Evolutionary conservation across 208 protist species (phyloP), one percentile per base, ranked within the genome.

Genomic region (Trypanosoma boissoni): DNA sequence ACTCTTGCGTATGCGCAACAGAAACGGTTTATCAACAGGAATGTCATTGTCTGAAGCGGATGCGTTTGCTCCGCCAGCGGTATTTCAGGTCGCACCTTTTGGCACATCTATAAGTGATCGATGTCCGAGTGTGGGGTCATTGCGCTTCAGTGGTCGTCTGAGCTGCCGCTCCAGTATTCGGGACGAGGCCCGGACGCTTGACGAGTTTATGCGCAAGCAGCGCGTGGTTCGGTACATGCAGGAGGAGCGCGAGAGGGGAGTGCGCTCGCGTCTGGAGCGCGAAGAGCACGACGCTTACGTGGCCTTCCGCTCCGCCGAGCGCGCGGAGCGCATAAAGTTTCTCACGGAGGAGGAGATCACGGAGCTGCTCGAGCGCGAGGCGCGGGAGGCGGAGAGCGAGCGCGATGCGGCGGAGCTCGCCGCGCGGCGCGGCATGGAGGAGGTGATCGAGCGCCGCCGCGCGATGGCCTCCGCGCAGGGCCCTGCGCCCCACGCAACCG

Each of bases 181-280:
- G 23, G 86, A 90, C 57, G 82, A 88, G 48, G 57, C 57, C 28
- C 86, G 90, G 59, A 84, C 80, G 24, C 48, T 82, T 24, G 80
- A 93, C 43, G 86, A 93, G 72, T 83, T 81, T 45, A 58, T 81
- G 36, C 82, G 86, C 7, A 93, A 93, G 72, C 82, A 88, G 58
- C 76, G 83, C n/a, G 86, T 93, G 9, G 76, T 89, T 18, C 79
- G 86, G 23, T 93, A 83, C 62, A 93, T 93, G 82, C 74, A 89
- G 60, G 80, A 86, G 53, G 86, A 93, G 58, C 76, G 80, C 0
- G 86, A 93, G 66, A 82, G 83, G 18, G 79, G 73, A 1, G 73
- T 62, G 31, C 82, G 86, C 28, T 72, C 83, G 12, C 75, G 73
- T 54, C 51, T 93, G 51, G 72, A 83, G 60, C 75, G 82, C 6